phyloP scores from a whole-genome alignment of 331 rosid genomes.

The Erythrophleum ivorense region DNA sequence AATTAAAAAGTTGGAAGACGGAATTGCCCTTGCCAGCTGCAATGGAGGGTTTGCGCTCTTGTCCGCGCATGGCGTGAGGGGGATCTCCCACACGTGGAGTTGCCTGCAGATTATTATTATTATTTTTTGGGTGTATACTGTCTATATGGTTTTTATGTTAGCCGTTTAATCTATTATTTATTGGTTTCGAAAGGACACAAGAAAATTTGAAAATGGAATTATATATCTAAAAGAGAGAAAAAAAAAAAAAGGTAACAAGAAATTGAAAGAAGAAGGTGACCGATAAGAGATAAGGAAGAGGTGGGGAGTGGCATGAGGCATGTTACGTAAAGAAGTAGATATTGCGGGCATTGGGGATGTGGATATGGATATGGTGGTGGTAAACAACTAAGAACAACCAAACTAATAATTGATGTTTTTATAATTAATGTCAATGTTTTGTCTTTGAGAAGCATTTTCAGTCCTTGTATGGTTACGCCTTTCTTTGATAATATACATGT shows the following conservation, averaged over 20 bases:
- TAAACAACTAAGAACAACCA: not conserved
- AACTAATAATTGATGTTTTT: not conserved
- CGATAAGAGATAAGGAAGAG: not conserved
- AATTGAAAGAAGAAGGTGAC: not conserved
- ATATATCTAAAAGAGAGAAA: too few species aligned
- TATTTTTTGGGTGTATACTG: not conserved
- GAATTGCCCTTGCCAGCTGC: not conserved
- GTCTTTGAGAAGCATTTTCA: not conserved
- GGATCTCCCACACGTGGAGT: not conserved
- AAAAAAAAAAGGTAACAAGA: too few species aligned
- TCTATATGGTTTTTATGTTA: not conserved
- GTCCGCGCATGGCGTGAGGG: not conserved
- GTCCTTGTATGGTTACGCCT: not conserved
- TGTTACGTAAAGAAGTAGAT: not conserved
- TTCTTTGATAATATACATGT: not conserved
- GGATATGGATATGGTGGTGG: not conserved
- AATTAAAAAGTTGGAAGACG: not conserved
- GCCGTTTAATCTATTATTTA: not conserved
- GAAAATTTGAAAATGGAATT: not conserved
- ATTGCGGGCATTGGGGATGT: not conserved
- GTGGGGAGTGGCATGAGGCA: not conserved
- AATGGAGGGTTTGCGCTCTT: not conserved
- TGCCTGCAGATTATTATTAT: not conserved
- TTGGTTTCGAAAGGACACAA: not conserved
- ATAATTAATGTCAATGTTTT: not conserved